Conservation (phyloP, 495 filamentous ascomycete species). For the Trichoderma gamsii region DNA sequence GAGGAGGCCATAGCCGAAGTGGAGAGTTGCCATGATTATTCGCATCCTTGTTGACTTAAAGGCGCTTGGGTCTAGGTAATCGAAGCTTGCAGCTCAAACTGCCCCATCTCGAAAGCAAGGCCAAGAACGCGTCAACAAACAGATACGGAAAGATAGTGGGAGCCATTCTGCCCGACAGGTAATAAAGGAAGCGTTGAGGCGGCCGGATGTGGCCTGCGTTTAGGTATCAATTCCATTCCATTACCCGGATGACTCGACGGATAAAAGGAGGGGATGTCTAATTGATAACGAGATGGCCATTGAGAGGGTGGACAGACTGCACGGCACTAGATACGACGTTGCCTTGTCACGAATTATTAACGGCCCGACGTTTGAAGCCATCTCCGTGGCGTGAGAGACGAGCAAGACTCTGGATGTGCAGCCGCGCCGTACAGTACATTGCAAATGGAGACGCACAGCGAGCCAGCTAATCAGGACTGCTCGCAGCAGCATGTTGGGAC, state of each 20-base stretch:
- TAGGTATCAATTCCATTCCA: conserved; percentile 6
- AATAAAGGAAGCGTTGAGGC: neutral
- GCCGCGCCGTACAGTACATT: conserved; percentile 9
- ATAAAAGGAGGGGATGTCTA: neutral
- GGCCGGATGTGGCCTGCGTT: neutral
- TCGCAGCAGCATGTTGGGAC: conserved; percentile 3
- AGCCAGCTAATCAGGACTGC: neutral
- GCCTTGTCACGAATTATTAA: neutral
- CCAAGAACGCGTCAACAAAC: neutral
- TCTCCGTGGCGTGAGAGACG: neutral
- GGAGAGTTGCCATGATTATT: neutral
- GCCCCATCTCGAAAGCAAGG: neutral
- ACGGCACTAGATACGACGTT: conserved; percentile 5
- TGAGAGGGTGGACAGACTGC: neutral
- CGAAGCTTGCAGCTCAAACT: neutral
- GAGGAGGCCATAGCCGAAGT: neutral
- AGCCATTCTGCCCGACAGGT: conserved; percentile 3
- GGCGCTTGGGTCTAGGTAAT: neutral
- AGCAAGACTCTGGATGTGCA: neutral
- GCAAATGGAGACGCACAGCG: neutral
- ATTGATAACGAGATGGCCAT: neutral
- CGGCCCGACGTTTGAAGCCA: conserved; percentile 6
- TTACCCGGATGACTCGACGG: conserved; percentile 12
- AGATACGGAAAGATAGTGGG: neutral
- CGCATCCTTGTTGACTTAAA: no score